phyloP scores from a whole-genome alignment of 495 filamentous ascomycete genomes.

The Neurospora sublineolata region DNA sequence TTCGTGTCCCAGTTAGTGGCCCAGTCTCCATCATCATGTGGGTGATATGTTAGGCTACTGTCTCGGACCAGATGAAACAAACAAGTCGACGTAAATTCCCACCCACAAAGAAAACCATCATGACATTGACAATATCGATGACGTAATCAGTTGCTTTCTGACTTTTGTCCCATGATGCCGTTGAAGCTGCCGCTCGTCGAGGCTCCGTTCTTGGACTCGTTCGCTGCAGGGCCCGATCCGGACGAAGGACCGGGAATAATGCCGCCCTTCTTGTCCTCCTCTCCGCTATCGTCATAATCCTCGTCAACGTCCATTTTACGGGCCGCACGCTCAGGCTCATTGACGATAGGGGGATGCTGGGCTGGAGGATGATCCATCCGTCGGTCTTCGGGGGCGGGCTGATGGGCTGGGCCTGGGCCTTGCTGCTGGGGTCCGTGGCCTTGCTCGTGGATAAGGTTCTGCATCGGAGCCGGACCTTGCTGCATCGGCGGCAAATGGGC shows the following conservation, averaged over 20 bases:
- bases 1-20: background rate
- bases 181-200: constrained; percentile 33
- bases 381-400: constrained; percentile 35
- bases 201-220: constrained; percentile 36
- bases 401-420: constrained; percentile 16
- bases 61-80: background rate
- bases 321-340: constrained; percentile 67
- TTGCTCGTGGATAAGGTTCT: constrained; percentile 41
- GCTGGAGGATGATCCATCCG: constrained; percentile 38
- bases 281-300: constrained; percentile 84
- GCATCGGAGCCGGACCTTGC: constrained; percentile 47
- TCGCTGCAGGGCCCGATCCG: constrained; percentile 15
- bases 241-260: constrained; percentile 22
- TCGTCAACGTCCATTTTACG: constrained; percentile 97
- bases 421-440: constrained; percentile 37
- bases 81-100: background rate
- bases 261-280: constrained; percentile 61
- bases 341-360: constrained; percentile 33
- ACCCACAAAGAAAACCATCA: background rate
- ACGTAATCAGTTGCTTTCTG: constrained; percentile 18
- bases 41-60: background rate
- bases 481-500: constrained; percentile 61
- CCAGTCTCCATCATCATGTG: background rate
- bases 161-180: constrained; percentile 35
- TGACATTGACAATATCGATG: background rate